phyloP scores from a whole-genome alignment of 1,139 yeast species.

The Yamadazyma spencermartinsiae region DNA sequence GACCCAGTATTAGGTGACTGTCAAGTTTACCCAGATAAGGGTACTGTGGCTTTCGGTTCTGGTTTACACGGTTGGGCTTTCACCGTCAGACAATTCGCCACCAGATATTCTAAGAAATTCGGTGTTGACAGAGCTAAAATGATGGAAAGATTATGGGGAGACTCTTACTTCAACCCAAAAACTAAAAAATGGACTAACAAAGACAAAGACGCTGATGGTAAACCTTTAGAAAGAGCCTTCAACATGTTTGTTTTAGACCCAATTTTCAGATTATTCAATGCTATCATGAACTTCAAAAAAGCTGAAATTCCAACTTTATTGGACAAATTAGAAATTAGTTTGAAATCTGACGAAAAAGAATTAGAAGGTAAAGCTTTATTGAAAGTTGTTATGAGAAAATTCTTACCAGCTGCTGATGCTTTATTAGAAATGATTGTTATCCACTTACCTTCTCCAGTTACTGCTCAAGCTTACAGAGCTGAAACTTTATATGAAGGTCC shows the following conservation, averaged over 20 bases:
- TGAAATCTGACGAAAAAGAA: constrained; percentile 94
- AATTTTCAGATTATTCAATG: constrained; percentile 75
- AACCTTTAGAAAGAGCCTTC: constrained; percentile 97
- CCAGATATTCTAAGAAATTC: constrained; percentile 97
- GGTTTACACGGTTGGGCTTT: constrained; percentile 99
- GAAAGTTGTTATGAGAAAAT: constrained; percentile 98
- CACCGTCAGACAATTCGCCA: constrained; percentile 98
- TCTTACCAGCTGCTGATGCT: constrained; percentile 99
- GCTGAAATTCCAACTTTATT: constrained; percentile 89
- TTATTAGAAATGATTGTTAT: constrained; percentile 97
- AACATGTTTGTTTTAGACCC: constrained; percentile 99
- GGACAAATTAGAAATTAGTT: constrained; percentile 87
- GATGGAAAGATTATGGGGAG: constrained; percentile 99
- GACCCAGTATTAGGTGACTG: constrained; percentile 91
- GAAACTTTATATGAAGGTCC: constrained; percentile 99
- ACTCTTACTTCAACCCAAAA: constrained; percentile 99
- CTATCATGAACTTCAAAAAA: constrained; percentile 64
- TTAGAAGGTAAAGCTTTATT: constrained; percentile 98
- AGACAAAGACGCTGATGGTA: constrained; percentile 95
- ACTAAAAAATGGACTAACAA: constrained; percentile 99
- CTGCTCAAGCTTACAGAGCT: constrained; percentile 99
- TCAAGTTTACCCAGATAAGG: constrained; percentile 98
- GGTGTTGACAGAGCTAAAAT: constrained; percentile 98
- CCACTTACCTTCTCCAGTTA: constrained; percentile 99
- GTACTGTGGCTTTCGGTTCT: constrained; percentile 99